These are phyloP conservation scores for Neurospora sp. DNA, from an alignment of 495 filamentous ascomycete genomes.

Conservation along the genomic window DNA sequence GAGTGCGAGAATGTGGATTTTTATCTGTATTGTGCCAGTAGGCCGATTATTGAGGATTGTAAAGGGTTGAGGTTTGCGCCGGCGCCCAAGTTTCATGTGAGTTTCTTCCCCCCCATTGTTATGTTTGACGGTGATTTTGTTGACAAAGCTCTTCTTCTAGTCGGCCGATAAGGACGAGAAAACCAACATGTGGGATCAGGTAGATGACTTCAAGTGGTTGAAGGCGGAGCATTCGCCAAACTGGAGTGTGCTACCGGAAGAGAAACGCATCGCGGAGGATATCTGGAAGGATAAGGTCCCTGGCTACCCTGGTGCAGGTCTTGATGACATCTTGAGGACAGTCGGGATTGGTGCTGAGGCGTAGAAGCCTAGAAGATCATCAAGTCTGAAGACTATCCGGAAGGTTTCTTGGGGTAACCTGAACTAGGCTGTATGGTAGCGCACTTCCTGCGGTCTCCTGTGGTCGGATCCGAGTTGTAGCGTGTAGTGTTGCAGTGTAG, in stretches of 20 bases:
- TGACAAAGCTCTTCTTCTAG: conserved; percentile 1
- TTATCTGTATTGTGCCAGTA: conserved; percentile 70
- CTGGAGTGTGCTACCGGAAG: conserved; percentile 60
- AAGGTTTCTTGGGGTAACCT: neutral
- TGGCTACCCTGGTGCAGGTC: conserved; percentile 48
- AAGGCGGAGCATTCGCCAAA: conserved; percentile 79
- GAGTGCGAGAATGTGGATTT: conserved; percentile 68
- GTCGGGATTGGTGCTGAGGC: conserved; percentile 31
- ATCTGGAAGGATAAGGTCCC: conserved; percentile 64
- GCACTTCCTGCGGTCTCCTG: neutral
- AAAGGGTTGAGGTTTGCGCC: conserved; percentile 66
- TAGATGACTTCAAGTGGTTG: conserved; percentile 97
- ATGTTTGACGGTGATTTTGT: neutral
- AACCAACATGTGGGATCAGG: conserved; percentile 70
- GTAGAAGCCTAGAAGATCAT: neutral
- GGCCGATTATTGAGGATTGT: conserved; percentile 92
- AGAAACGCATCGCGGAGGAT: conserved; percentile 48
- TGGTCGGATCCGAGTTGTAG: neutral
- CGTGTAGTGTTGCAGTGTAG: neutral
- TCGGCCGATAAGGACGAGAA: conserved; percentile 22
- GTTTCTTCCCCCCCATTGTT: conserved; percentile 15
- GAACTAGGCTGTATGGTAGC: neutral
- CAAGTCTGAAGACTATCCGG: neutral
- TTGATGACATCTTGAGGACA: conserved; percentile 58
- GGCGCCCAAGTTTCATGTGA: conserved; percentile 57